phyloP scores from a whole-genome alignment of 2,329 filamentous ascomycete genomes.

The Pyrenochaeta sp. region DNA sequence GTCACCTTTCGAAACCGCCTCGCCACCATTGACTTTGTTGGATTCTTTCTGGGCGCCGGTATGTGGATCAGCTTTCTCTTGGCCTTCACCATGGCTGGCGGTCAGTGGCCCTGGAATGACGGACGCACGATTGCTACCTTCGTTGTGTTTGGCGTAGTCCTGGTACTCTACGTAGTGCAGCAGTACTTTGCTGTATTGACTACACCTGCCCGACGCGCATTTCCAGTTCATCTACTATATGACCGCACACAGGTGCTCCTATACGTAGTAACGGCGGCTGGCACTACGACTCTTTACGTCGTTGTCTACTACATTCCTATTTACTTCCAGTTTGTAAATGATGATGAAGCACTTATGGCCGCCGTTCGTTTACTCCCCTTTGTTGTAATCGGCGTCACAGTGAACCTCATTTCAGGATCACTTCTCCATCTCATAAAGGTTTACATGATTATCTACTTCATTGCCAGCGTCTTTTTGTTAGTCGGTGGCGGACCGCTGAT shows the following conservation, averaged over 20 bases:
- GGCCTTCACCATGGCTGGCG: slow-evolving; percentile 53
- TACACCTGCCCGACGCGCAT: slow-evolving; percentile 48
- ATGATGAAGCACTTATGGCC: too few relatives aligned
- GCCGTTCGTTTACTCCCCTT: too few relatives aligned
- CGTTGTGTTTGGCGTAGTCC: slow-evolving; percentile 54
- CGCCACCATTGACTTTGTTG: slow-evolving; percentile 56
- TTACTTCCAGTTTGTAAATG: slow-evolving; percentile 35
- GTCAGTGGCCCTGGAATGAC: slow-evolving; percentile 57
- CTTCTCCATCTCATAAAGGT: too few relatives aligned
- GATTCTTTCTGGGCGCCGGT: slow-evolving; percentile 60
- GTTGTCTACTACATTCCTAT: slow-evolving; percentile 29
- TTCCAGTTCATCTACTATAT: slow-evolving; percentile 59
- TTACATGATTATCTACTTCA: too few relatives aligned
- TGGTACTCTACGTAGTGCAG: slow-evolving; percentile 54
- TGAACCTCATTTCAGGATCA: too few relatives aligned
- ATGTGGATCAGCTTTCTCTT: slow-evolving; percentile 53
- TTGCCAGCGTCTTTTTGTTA: too few relatives aligned
- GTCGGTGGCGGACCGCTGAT: too few relatives aligned
- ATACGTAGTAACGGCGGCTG: slow-evolving; percentile 17
- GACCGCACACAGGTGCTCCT: slow-evolving; percentile 9
- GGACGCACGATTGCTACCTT: slow-evolving; percentile 54
- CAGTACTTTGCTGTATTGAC: slow-evolving; percentile 8
- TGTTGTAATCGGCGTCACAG: not conserved
- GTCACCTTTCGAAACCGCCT: slow-evolving; percentile 53
- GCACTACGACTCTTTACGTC: slow-evolving; percentile 41